A percentile compares a stretch with the other conserved stretches of the same genome.
These are phyloP conservation scores for Oleoguttula mirabilis DNA, from an alignment of 495 filamentous ascomycete species.

Conservation along the genomic window DNA sequence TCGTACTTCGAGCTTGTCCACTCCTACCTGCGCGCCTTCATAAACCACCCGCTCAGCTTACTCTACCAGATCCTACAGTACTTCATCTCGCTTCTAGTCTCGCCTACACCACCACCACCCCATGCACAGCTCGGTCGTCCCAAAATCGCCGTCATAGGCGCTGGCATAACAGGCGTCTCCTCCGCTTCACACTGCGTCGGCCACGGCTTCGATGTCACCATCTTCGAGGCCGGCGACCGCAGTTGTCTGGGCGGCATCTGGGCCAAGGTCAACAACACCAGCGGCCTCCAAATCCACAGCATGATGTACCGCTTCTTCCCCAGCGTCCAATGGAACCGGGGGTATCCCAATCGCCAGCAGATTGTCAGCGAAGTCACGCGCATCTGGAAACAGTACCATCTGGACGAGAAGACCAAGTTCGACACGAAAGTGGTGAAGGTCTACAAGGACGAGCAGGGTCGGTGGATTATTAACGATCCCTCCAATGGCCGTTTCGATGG, in stretches of 20 bases:
- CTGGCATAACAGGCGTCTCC: conserved; percentile 71
- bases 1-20: not conserved
- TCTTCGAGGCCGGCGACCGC: conserved; percentile 59
- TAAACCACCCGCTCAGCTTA: conserved; percentile 38
- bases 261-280: conserved; percentile 76
- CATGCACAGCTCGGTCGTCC: conserved; percentile 42
- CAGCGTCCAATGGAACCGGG: conserved; percentile 55
- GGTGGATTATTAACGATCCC: conserved; percentile 69
- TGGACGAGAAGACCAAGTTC: conserved; percentile 60
- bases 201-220: conserved; percentile 69
- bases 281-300: conserved; percentile 68
- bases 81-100: conserved; percentile 51
- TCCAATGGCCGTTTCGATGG: conserved; percentile 64
- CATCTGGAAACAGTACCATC: conserved; percentile 64
- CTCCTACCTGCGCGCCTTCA: conserved; percentile 5
- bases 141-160: conserved; percentile 69
- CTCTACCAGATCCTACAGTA: conserved; percentile 57
- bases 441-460: conserved; percentile 52
- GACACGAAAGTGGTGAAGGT: conserved; percentile 54
- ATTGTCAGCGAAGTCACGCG: conserved; percentile 59
- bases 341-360: conserved; percentile 62
- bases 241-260: conserved; percentile 69
- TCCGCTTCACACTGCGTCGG: conserved; percentile 75
- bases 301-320: conserved; percentile 86
- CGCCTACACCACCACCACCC: conserved; percentile 55